Evolutionary conservation across 148 eudicot species (phyloP).

Genomic region (Rhododendron ovatum): DNA sequence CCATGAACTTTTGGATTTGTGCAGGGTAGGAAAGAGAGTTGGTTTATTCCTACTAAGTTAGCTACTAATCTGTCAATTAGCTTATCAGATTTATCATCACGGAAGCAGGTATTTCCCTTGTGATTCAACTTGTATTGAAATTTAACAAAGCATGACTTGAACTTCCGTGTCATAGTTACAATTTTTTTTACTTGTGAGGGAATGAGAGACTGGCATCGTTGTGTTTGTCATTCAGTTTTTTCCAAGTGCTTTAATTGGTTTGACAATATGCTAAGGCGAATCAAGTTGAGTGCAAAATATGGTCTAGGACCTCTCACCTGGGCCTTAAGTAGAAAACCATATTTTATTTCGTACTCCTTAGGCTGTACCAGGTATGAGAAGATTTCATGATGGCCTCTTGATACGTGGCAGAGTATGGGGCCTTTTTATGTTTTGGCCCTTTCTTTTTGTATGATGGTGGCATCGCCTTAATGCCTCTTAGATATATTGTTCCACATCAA

Average conservation of each 20-base stretch:
- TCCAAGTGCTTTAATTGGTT: not conserved
- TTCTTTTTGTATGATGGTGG: not conserved
- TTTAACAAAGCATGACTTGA: not conserved
- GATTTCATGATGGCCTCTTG: not conserved
- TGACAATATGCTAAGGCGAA: not conserved
- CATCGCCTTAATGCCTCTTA: not conserved
- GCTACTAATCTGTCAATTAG: slow-evolving; percentile 90
- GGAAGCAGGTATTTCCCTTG: slow-evolving; percentile 61
- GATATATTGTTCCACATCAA: not conserved
- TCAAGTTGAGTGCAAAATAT: not conserved
- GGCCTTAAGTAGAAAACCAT: not conserved
- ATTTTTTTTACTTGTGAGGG: not conserved
- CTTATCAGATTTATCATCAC: slow-evolving; percentile 76
- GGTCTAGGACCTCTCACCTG: not conserved
- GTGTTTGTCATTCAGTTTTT: not conserved
- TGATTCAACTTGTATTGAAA: not conserved
- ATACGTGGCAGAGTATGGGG: not conserved
- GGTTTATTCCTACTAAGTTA: slow-evolving; percentile 92
- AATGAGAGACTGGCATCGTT: not conserved
- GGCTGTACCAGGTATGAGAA: not conserved
- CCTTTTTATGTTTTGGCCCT: not conserved
- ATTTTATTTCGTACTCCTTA: not conserved
- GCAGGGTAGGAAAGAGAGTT: slow-evolving; percentile 94
- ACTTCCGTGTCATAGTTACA: not conserved
- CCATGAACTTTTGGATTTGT: slow-evolving; percentile 9